phyloP scores from a whole-genome alignment of 2,329 filamentous ascomycete species.

The Diplocarpon rosae region DNA sequence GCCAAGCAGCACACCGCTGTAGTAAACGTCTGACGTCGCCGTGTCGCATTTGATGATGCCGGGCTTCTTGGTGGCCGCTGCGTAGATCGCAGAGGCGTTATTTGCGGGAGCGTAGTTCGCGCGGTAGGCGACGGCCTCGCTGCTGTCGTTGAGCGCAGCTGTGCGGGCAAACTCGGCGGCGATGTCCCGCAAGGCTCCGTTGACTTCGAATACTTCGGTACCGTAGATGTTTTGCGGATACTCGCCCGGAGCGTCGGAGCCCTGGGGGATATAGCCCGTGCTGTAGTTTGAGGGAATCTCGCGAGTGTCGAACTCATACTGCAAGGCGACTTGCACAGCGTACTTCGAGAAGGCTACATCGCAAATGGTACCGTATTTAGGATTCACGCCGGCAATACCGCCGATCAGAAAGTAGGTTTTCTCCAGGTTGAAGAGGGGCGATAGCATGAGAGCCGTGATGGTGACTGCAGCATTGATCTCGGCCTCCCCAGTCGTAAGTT shows the following conservation, averaged over 20 bases:
- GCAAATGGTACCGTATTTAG: constrained; percentile 52
- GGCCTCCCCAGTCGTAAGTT: constrained; percentile 55
- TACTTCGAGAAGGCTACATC: constrained; percentile 58
- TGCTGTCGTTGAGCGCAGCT: constrained; percentile 42
- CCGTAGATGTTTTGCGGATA: constrained; percentile 53
- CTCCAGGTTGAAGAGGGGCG: constrained; percentile 49
- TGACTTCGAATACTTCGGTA: constrained; percentile 60
- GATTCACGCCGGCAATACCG: constrained; percentile 67
- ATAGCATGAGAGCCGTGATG: constrained; percentile 52
- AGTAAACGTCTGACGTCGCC: constrained; percentile 64
- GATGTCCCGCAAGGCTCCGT: constrained; percentile 42
- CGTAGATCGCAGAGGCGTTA: constrained; percentile 30
- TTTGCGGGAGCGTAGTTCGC: constrained; percentile 34
- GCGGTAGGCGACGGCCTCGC: constrained; percentile 41
- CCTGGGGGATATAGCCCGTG: constrained; percentile 60
- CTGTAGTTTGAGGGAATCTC: constrained; percentile 54
- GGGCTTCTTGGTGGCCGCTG: constrained; percentile 36
- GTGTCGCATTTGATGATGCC: constrained; percentile 53
- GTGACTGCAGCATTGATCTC: constrained; percentile 68
- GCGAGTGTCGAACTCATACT: constrained; percentile 64
- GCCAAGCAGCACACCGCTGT: constrained; percentile 47
- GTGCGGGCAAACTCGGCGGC: constrained; percentile 40
- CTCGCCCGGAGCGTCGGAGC: constrained; percentile 40
- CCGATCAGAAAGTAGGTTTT: constrained; percentile 60
- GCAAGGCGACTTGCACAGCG: constrained; percentile 61